Evolutionary conservation across 106 monocot genomes (phyloP), one percentile per base, ranked within the genome.

Genomic region (Iris macrosiphon): DNA sequence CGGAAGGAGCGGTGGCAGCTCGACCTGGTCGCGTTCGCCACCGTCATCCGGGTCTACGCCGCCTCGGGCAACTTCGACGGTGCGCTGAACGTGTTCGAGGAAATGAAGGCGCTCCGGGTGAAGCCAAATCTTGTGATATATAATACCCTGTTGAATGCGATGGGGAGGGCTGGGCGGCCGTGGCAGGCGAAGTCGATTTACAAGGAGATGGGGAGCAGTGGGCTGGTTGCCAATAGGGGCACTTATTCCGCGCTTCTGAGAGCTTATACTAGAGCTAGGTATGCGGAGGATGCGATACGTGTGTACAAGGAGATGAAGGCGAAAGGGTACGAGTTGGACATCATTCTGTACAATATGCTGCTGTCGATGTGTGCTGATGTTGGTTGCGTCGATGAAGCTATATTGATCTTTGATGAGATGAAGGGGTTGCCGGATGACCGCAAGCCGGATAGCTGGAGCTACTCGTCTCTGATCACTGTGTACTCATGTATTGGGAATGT

Each of bases 311-410:
- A 75, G 52, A 90, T 86, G 80, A 86, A 70, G 67, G 77, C 60
- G 42, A 75, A 75, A 32, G 66, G 69, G 5, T 41, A 75, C 26
- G 57, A 63, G 60, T 19, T 75, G 49, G 74, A 77, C 54, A 64
- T 83, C 0, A 52, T 90, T 12, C 46, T 87, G 45, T 90, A 87
- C 23, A 98, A 98, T 59, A 86, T 74, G 53, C 69, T 98, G 6
- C 48, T 98, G 42, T 59, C 86, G 0, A 90, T 98, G 96, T 98
- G 96, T 61, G 96, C 90, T 18, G 96, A 90, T 58, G 44, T 87
- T 4, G 96, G 96, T 3, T 48, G 45, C n/a, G 70, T 78, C 2
- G 79, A 80, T 11, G 77, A 90, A 25, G 86, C 86, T 10, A 34
- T 65, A 22, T 61, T 71, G 53, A 62, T 98, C 13, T 98, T 98